Evolutionary conservation across 192 early-diverging fungal species (phyloP), one percentile per base, ranked within the genome.

Genomic region (Gryganskiella cystojenkinii): DNA sequence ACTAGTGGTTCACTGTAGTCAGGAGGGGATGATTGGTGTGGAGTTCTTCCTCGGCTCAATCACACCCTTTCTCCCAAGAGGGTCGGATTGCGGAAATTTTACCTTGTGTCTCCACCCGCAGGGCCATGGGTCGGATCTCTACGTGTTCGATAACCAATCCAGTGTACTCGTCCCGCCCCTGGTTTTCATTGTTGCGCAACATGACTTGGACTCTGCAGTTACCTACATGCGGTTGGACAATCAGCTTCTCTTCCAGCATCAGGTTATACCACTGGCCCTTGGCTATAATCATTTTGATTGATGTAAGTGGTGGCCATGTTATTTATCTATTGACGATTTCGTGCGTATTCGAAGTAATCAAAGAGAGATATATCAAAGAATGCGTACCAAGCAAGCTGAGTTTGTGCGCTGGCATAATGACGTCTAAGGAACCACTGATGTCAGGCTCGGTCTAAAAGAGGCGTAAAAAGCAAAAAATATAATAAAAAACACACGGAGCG

Each of bases 101-200:
- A 76, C 72, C 28, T 57, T 50, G 64, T 1, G 31, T 7, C 6
- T 67, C 72, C 8, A 19, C n/a, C 13, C 43, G 28, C 19, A 67
- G 0, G 1, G 51, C 19, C 24, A 76, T 61, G 3, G 74, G 74
- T 30, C 61, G 51, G 56, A 78, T 64, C 46, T 78, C 74, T 14
- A 69, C 66, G 62, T 64, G 61, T n/a, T 78, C 74, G 22, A 78
- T 59, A 4, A 47, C 42, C 19, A 78, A 54, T 46, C 74, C 74
- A 47, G 33, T 40, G 20, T 63, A 69, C 17, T 69, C 74, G 9
- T 45, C 61, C 2, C 56, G 60, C 9, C 43, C 47, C 3, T 31
- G 25, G n/a, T 64, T 64, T 20, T 64, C 74, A 27, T 78, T 78
- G 34, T 64, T 78, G 42, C 40, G 24, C 19, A 78, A 54, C 4